Percentiles rank a stretch among this genome's conserved stretches.
phyloP scores from a whole-genome alignment of 345 rosid genomes.

The Eucalyptus pumila region DNA sequence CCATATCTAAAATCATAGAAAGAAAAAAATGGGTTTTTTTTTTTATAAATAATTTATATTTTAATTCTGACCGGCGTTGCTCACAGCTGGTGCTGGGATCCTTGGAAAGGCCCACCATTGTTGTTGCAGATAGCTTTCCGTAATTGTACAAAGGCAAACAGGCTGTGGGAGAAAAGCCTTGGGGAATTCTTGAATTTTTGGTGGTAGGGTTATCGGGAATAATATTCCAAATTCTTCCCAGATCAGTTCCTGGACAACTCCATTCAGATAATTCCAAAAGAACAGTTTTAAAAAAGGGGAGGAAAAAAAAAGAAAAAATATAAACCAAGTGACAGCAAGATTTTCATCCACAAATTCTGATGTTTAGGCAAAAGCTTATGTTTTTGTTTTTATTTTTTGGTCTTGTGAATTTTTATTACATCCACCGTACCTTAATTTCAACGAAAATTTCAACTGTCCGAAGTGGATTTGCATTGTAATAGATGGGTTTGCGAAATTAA shows the following conservation, averaged over 20 bases:
- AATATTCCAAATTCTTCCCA: background rate
- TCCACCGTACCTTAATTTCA: no score
- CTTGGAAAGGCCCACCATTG: background rate
- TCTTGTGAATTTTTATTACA: no score
- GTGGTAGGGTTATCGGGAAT: background rate
- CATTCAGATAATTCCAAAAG: background rate
- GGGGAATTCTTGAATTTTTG: background rate
- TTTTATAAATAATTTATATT: background rate
- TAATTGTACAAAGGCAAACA: background rate
- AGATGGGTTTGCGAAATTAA: no score
- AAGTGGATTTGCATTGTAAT: no score
- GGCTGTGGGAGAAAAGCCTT: background rate
- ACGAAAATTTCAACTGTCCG: no score
- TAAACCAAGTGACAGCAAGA: no score
- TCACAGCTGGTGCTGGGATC: slow-evolving; percentile 5
- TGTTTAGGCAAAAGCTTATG: background rate
- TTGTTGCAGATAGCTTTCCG: background rate
- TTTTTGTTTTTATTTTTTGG: background rate
- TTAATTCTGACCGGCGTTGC: background rate
- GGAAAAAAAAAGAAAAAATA: no score
- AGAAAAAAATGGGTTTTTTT: background rate
- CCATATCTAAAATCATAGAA: background rate
- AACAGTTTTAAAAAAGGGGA: no score
- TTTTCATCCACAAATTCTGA: background rate
- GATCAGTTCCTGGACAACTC: background rate